Evolutionary conservation across 805 yeast species (phyloP).

Genomic region (Lipomyces yamadae): DNA sequence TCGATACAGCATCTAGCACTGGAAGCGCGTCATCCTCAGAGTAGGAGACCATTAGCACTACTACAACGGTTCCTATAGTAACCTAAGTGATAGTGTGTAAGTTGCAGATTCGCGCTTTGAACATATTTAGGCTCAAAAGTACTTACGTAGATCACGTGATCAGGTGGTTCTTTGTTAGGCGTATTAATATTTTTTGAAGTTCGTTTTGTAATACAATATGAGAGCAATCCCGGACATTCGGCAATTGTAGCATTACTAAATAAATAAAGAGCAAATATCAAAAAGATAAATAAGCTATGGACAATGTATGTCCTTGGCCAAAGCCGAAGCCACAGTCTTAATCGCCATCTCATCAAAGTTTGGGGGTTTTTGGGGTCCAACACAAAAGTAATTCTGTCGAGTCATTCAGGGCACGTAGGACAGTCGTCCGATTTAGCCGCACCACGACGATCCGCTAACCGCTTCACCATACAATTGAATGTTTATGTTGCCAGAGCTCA

Average conservation of each 20-base stretch:
- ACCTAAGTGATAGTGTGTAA: background rate
- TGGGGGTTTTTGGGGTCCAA: background rate
- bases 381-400: background rate
- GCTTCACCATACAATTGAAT: background rate
- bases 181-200: no score
- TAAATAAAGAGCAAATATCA: no score
- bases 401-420: background rate
- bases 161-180: no score
- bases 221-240: no score
- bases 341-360: background rate
- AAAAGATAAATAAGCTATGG: no score
- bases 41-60: background rate
- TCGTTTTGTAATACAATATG: no score
- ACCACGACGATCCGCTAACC: background rate
- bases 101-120: background rate
- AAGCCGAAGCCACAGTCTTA: no score
- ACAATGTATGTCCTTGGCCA: no score
- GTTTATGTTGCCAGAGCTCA: background rate
- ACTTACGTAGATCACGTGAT: no score
- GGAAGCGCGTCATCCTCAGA: constrained; percentile 11
- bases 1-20: constrained; percentile 32
- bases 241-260: no score
- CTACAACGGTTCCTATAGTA: background rate
- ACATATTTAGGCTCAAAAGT: no score
- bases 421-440: background rate